phyloP scores from a whole-genome alignment of 495 filamentous ascomycete species.

The Usnea hakonensis region DNA sequence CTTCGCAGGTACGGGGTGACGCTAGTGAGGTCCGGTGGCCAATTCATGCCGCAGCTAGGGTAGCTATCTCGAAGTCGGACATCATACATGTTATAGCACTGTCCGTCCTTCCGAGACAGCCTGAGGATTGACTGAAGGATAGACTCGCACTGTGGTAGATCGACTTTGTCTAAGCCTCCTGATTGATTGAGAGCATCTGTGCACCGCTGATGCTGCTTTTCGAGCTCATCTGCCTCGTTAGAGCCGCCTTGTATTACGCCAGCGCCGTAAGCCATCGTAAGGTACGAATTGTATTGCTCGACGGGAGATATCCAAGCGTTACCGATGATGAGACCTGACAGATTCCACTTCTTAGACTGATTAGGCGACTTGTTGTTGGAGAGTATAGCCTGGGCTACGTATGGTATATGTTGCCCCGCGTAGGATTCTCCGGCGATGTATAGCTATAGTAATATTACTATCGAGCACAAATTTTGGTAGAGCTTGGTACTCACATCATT shows the following conservation, averaged over 20 bases:
- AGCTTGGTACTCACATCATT: constrained; percentile 68
- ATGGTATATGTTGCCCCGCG: constrained; percentile 94
- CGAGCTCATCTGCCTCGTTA: constrained; percentile 54
- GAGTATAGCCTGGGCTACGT: constrained; percentile 82
- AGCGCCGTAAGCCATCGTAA: constrained; percentile 67
- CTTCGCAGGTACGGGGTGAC: constrained; percentile 80
- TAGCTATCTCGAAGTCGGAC: constrained; percentile 67
- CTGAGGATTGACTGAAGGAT: constrained; percentile 63
- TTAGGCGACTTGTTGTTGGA: constrained; percentile 57
- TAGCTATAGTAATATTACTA: constrained; percentile 49
- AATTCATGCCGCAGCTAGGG: constrained; percentile 85
- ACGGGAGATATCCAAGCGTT: constrained; percentile 92
- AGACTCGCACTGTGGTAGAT: constrained; percentile 59
- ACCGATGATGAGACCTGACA: constrained; percentile 85
- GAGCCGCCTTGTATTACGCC: constrained; percentile 62
- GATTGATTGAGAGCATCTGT: constrained; percentile 44
- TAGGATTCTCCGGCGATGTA: constrained; percentile 95
- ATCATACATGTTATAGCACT: constrained; percentile 94
- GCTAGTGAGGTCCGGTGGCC: constrained; percentile 74
- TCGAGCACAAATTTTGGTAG: neutral
- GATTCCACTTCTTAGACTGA: constrained; percentile 53
- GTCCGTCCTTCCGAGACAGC: constrained; percentile 45
- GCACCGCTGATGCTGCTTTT: constrained; percentile 62
- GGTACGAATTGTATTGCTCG: constrained; percentile 86
- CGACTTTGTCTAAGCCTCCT: constrained; percentile 54